Percentiles rank a stretch among this genome's conserved stretches.
phyloP scores from a whole-genome alignment of 2,329 filamentous ascomycete genomes.

The Colletotrichum tanaceti region DNA sequence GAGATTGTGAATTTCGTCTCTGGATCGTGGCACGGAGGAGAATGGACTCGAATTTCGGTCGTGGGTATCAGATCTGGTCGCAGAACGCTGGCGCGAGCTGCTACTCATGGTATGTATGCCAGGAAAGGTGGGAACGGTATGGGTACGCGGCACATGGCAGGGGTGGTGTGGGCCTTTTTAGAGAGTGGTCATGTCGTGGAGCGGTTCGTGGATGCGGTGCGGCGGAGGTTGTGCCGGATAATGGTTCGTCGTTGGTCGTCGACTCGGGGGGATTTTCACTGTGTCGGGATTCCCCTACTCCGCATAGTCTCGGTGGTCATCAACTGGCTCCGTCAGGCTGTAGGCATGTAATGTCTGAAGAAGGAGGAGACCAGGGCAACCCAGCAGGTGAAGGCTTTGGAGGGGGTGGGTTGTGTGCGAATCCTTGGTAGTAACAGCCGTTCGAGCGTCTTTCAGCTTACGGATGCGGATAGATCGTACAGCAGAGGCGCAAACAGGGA shows the following conservation, averaged over 20 bases:
- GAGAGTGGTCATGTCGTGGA: slow-evolving; percentile 31
- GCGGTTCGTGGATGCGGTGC: slow-evolving; percentile 21
- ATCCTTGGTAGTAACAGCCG: neutral
- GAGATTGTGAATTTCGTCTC: slow-evolving; percentile 42
- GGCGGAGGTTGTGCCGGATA: neutral
- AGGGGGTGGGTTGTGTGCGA: slow-evolving; percentile 19
- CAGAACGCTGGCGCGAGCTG: slow-evolving; percentile 41
- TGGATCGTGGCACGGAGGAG: slow-evolving; percentile 37
- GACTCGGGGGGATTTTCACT: slow-evolving; percentile 3
- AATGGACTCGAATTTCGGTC: slow-evolving; percentile 37
- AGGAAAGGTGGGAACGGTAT: slow-evolving; percentile 29
- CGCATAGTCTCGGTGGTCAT: neutral
- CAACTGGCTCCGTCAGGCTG: neutral
- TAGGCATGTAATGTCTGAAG: neutral
- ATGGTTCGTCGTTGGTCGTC: slow-evolving; percentile 6
- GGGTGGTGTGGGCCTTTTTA: slow-evolving; percentile 35
- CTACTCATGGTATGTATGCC: slow-evolving; percentile 42
- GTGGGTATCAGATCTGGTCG: slow-evolving; percentile 40
- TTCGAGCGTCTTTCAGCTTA: slow-evolving; percentile 21
- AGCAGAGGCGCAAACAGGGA: neutral
- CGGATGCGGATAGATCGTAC: neutral
- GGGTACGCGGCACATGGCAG: slow-evolving; percentile 41
- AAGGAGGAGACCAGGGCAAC: neutral
- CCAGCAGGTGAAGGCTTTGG: slow-evolving; percentile 8
- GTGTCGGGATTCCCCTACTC: neutral